phyloP scores from a whole-genome alignment of 768 basidiomycete genomes.

The Kwoniella shandongensis region DNA sequence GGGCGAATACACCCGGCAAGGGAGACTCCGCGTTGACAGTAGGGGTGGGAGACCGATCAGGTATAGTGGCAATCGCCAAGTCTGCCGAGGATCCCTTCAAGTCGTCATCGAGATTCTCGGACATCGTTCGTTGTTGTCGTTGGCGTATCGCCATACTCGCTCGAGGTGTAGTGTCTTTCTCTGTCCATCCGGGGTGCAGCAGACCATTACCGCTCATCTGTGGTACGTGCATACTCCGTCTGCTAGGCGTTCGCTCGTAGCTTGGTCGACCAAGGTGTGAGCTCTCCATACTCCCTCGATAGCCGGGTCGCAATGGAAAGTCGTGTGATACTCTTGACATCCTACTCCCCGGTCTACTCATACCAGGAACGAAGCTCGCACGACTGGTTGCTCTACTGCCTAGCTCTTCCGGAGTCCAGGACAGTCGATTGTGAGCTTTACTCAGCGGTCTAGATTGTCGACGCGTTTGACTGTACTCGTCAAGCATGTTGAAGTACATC shows the following conservation, averaged over 20 bases:
- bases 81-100: slow-evolving; percentile 14
- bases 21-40: not conserved
- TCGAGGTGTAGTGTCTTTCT: not conserved
- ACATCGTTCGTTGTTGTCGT: slow-evolving; percentile 18
- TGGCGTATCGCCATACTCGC: not conserved
- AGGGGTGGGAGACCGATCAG: not conserved
- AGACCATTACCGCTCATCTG: not conserved
- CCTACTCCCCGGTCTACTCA: slow-evolving; percentile 9
- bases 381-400: slow-evolving; percentile 14
- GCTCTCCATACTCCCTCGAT: too few species aligned
- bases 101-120: slow-evolving; percentile 34
- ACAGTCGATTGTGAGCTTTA: slow-evolving; percentile 31
- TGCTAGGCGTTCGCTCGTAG: not conserved
- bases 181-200: slow-evolving; percentile 5
- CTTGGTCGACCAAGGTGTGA: slow-evolving; percentile 1
- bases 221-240: not conserved
- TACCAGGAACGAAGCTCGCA: slow-evolving; percentile 2
- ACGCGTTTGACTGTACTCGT: slow-evolving; percentile 33
- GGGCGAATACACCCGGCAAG: slow-evolving; percentile 23
- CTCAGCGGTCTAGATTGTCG: slow-evolving; percentile 17
- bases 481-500: slow-evolving; percentile 44
- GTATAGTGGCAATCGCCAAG: slow-evolving; percentile 8
- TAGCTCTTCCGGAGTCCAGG: slow-evolving; percentile 32
- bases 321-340: slow-evolving; percentile 3
- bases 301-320: not conserved